These are phyloP conservation scores for Ophiostoma sp. DNA, from an alignment of 2,329 filamentous ascomycete genomes.

Conservation along the genomic window DNA sequence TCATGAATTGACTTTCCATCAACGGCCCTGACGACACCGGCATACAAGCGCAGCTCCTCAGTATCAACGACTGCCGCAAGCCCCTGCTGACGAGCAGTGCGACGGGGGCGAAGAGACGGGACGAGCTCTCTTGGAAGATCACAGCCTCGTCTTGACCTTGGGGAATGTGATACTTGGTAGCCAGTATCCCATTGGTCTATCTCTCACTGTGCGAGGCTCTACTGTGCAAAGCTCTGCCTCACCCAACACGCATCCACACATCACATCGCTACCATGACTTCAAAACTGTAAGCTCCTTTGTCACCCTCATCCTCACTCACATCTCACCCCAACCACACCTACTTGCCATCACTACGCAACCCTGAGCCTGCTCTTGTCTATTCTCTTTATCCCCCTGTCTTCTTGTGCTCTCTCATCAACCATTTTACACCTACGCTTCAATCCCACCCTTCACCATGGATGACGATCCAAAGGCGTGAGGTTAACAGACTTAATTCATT, in stretches of 20 bases:
- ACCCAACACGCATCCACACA: neutral
- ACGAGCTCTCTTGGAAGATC: neutral
- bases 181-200: neutral
- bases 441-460: neutral
- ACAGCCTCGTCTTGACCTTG: neutral
- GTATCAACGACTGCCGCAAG: no score
- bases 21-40: neutral
- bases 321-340: no score
- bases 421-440: no score
- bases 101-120: neutral
- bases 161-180: neutral
- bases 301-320: neutral
- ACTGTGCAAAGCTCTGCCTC: neutral
- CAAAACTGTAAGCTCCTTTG: constrained; percentile 9
- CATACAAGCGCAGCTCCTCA: neutral
- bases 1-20: neutral
- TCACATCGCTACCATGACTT: constrained; percentile 4
- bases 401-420: neutral
- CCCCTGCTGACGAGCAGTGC: no score
- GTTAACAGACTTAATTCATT: neutral
- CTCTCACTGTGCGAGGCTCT: neutral
- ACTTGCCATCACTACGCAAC: neutral
- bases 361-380: neutral
- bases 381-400: no score
- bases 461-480: constrained; percentile 5